These are phyloP conservation scores for Scedosporium aurantiacum DNA, from an alignment of 2,329 filamentous ascomycete species.

Conservation along the genomic window DNA sequence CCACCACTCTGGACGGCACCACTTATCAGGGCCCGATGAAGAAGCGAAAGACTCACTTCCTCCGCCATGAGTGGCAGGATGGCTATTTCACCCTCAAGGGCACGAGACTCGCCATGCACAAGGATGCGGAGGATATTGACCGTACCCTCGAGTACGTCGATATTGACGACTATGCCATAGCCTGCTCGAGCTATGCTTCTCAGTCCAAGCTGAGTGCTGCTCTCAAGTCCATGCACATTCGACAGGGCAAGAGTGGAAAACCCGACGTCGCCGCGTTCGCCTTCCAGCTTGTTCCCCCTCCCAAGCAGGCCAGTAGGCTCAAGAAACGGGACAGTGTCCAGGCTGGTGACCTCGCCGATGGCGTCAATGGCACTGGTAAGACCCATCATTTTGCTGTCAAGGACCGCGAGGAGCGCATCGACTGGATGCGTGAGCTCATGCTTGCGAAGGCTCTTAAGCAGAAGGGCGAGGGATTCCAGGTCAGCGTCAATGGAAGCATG, in stretches of 20 bases:
- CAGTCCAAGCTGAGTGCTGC: conserved; percentile 75
- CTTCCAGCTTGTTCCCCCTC: conserved; percentile 74
- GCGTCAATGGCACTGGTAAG: conserved; percentile 58
- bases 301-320: conserved; percentile 41
- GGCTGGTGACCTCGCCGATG: conserved; percentile 27
- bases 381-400: conserved; percentile 91
- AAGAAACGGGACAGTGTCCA: conserved; percentile 42
- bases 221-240: conserved; percentile 68
- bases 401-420: conserved; percentile 78
- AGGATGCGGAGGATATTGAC: conserved; percentile 39
- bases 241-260: conserved; percentile 36
- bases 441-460: conserved; percentile 77
- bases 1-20: conserved; percentile 31
- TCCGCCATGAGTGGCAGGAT: conserved; percentile 89
- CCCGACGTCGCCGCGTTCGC: conserved; percentile 58
- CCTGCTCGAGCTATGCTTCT: conserved; percentile 66
- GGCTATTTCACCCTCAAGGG: conserved; percentile 80
- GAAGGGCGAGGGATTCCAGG: conserved; percentile 73
- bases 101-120: conserved; percentile 66
- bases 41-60: conserved; percentile 80
- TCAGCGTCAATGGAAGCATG: conserved; percentile 72
- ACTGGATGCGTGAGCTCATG: conserved; percentile 95
- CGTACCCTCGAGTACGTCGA: conserved; percentile 68
- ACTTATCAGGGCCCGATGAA: conserved; percentile 82
- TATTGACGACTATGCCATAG: conserved; percentile 80